Base-by-base conservation (phyloP, 768 basidiomycete species). In the Pleurotus sapidus region DNA sequence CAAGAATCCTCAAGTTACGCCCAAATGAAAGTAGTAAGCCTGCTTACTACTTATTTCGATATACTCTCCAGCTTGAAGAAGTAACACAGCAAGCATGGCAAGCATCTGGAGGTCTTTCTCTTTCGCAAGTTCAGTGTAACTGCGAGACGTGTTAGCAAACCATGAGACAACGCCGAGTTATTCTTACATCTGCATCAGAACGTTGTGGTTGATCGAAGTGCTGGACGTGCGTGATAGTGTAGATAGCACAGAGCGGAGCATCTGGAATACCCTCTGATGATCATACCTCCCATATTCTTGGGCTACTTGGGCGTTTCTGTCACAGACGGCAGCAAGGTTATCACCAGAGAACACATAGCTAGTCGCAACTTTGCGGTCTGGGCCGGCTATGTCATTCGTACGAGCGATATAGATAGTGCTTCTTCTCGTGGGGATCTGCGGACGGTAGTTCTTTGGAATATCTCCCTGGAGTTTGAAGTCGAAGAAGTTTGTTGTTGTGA, bases 31-130 rank as follows among this genome's bases (percentile, higher is more conserved):
- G 30, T 8, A 3, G 11, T 34, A 11, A 11, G 2, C 11, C 30
- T n/a, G 42, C 48, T 30, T 40, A 51, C 55, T 34, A 11, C 18
- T 15, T 18, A 15, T 42, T 30, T n/a, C 24, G 30, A 30, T 37
- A 49, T 17, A 12, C 64, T 65, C 55, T n/a, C 60, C 60, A 5
- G 69, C 78, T 64, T 87, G 86, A 2, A 93, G 74, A 2, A 93
- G 70, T n/a, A 91, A 68, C 48, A 83, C 74, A 0, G 89, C 77
- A 3, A 91, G 59, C 83, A 94, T 91, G 0, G 89, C 90, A 14
- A 94, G 75, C 85, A 91, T 86, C 64, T 93, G 91, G 1, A 93
- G 68, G 63, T 94, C 90, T 64, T 83, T 90, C 34, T 72, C 75
- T 49, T 70, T 72, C 4, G 70, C 68, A 37, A 78, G 68, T 56